These are phyloP conservation scores for Dichotomopilus funicola DNA, from an alignment of 2,329 filamentous ascomycete species.

Conservation along the genomic window DNA sequence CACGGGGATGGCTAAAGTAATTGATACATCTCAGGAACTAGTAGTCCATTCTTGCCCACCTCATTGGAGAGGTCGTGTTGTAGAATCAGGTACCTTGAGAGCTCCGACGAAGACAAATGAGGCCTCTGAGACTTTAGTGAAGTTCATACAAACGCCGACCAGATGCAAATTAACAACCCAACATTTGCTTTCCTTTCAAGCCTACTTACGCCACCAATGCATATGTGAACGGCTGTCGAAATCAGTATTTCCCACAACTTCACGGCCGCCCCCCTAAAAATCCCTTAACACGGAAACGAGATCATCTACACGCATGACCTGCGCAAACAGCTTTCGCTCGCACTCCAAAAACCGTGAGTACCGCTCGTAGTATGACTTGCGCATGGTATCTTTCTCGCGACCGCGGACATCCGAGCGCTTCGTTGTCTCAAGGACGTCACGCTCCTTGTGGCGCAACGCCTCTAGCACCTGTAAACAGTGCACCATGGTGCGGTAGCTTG, in stretches of 20 bases:
- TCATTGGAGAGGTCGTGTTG: not conserved
- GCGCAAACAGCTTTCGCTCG: conserved; percentile 67
- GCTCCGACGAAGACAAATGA: not conserved
- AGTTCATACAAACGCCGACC: conserved; percentile 12
- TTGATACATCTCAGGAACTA: no score
- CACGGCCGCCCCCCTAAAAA: conserved; percentile 41
- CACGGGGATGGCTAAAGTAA: no score
- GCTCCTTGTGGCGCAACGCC: conserved; percentile 65
- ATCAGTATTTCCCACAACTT: not conserved
- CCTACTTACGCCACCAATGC: conserved; percentile 23
- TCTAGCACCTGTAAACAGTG: conserved; percentile 74
- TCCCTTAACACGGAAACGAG: conserved; percentile 78
- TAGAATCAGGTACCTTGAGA: not conserved
- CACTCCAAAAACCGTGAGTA: conserved; percentile 55
- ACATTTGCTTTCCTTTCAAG: conserved; percentile 4
- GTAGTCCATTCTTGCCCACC: no score
- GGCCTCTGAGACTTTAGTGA: not conserved
- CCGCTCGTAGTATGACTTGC: conserved; percentile 62
- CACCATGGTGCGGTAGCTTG: conserved; percentile 84
- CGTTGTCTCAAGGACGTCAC: conserved; percentile 70
- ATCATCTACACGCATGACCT: conserved; percentile 76
- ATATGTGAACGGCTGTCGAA: conserved; percentile 7
- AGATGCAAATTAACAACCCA: conserved; percentile 14
- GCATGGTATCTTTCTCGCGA: conserved; percentile 74
- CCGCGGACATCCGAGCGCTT: conserved; percentile 81